phyloP scores from a whole-genome alignment of 78 protist genomes.

The Dictyostelium capitatum region DNA sequence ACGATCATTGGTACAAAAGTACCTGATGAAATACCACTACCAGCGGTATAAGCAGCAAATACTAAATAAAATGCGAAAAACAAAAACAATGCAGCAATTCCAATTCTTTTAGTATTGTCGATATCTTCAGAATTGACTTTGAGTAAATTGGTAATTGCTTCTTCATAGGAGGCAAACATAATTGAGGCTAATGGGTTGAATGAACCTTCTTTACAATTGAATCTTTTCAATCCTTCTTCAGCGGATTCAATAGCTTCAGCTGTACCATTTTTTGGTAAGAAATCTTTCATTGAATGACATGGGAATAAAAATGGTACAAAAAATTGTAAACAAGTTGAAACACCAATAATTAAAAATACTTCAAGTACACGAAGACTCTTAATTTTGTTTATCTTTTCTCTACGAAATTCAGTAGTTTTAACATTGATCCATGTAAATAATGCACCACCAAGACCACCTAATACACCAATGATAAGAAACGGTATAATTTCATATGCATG shows the following conservation, averaged over 20 bases:
- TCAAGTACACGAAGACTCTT: slow-evolving; percentile 66
- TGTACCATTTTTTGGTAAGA: neutral
- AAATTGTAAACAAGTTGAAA: slow-evolving; percentile 56
- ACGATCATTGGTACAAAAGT: slow-evolving; percentile 92
- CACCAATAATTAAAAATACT: slow-evolving; percentile 49
- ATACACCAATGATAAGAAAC: slow-evolving; percentile 69
- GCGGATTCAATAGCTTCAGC: neutral
- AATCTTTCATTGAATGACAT: neutral
- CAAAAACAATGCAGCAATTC: slow-evolving; percentile 14
- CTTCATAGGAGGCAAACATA: slow-evolving; percentile 65
- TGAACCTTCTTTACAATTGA: slow-evolving; percentile 26
- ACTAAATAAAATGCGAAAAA: slow-evolving; percentile 48
- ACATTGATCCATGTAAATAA: slow-evolving; percentile 59
- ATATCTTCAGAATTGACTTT: neutral
- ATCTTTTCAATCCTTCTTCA: neutral
- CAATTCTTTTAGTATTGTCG: neutral
- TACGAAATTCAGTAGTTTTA: slow-evolving; percentile 22
- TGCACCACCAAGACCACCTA: slow-evolving; percentile 79
- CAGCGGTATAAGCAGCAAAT: slow-evolving; percentile 78
- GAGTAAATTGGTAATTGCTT: slow-evolving; percentile 31
- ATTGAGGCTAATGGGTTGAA: slow-evolving; percentile 55
- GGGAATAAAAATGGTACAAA: slow-evolving; percentile 47
- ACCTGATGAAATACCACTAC: slow-evolving; percentile 57
- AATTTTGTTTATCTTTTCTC: slow-evolving; percentile 57
- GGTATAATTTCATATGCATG: slow-evolving; percentile 35